Conservation (phyloP, 164 flowering plant species). For the Annona cherimola region DNA sequence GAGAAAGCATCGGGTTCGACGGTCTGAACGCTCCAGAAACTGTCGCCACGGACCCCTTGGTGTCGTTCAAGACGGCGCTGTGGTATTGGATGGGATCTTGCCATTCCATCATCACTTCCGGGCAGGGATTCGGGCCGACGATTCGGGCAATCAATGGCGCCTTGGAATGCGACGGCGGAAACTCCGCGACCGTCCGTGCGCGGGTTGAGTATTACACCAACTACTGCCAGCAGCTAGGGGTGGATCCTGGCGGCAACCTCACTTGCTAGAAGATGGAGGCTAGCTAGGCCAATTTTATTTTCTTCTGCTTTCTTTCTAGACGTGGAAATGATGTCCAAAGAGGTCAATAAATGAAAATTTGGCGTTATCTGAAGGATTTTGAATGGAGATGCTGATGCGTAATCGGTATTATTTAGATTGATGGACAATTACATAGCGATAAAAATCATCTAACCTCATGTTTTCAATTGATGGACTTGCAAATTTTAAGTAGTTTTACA, state of each 20-base stretch:
- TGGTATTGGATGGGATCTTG: conserved; percentile 42
- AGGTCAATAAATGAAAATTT: no score
- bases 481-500: no score
- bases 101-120: conserved; percentile 22
- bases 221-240: conserved; percentile 29
- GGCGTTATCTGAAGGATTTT: no score
- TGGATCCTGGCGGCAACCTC: conserved; percentile 27
- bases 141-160: conserved; percentile 34
- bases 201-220: conserved; percentile 22
- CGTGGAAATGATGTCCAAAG: no score
- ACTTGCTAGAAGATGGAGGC: conserved; percentile 15
- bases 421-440: no score
- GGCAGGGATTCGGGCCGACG: conserved; percentile 40
- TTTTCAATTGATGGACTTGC: no score
- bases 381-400: no score
- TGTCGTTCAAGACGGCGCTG: conserved; percentile 35
- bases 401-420: no score
- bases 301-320: no score
- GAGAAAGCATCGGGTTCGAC: conserved; percentile 31
- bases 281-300: no score
- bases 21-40: conserved; percentile 29
- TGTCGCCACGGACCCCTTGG: conserved; percentile 23
- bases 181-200: conserved; percentile 12
- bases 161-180: conserved; percentile 27
- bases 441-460: no score